Percentiles rank a stretch among this genome's conserved stretches.
Evolutionary conservation across 768 basidiomycete species (phyloP).

Genomic region (Strobilomyces confusus): DNA sequence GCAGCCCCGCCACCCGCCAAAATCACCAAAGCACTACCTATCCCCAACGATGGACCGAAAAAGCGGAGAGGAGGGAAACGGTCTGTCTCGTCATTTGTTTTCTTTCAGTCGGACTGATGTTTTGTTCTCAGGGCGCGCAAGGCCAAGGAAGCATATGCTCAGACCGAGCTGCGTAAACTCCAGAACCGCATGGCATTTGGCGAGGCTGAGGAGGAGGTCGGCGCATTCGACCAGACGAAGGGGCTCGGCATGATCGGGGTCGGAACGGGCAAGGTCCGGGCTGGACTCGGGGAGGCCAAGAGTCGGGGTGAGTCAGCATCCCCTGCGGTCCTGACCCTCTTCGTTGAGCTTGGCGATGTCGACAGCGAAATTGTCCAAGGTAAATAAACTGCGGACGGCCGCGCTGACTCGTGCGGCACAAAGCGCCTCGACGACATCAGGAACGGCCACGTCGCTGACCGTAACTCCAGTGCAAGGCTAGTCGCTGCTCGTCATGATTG

Average conservation of each 20-base stretch:
- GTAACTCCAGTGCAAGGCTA: conserved; percentile 95
- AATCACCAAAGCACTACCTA: conserved; percentile 87
- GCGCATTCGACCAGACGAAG: conserved; percentile 96
- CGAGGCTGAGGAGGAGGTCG: conserved; percentile 92
- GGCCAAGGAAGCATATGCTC: conserved; percentile 97
- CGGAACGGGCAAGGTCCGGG: conserved; percentile 84
- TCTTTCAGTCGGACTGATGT: background rate
- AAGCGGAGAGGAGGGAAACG: conserved; percentile 95
- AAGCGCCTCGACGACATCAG: conserved; percentile 51
- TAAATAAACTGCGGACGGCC: conserved; percentile 86
- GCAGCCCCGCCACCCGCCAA: conserved; percentile 94
- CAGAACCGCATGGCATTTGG: conserved; percentile 98
- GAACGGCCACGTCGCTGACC: conserved; percentile 86
- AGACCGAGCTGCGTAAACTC: conserved; percentile 93
- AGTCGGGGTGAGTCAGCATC: conserved; percentile 68
- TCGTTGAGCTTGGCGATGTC: conserved; percentile 1
- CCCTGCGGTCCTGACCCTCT: background rate
- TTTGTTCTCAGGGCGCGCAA: conserved; percentile 71
- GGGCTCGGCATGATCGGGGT: conserved; percentile 96
- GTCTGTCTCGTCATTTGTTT: conserved; percentile 37
- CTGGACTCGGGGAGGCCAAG: conserved; percentile 82
- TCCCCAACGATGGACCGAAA: conserved; percentile 93
- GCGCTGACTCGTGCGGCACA: conserved; percentile 76
- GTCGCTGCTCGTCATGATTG: conserved; percentile 12
- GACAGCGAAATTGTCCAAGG: conserved; percentile 92